phyloP scores from a whole-genome alignment of 1,284 basidiomycete genomes.

The Paramarasmius palmivorus region DNA sequence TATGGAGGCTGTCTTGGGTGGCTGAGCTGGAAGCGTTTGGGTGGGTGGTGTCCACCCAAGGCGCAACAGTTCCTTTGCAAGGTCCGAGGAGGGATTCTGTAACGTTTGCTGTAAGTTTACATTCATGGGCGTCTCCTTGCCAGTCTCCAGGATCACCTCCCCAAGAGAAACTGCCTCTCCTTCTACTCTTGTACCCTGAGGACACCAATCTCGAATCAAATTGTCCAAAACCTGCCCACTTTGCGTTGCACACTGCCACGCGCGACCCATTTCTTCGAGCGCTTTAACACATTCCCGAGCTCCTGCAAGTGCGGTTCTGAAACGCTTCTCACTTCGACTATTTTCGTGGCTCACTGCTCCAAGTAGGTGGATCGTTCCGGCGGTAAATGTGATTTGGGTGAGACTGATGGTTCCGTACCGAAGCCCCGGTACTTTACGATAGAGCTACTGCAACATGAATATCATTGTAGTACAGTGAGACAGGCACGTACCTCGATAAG shows the following conservation, averaged over 20 bases:
- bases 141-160: neutral
- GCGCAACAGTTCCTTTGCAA: neutral
- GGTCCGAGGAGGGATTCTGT: neutral
- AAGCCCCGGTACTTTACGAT: neutral
- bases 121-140: neutral
- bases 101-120: neutral
- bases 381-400: neutral
- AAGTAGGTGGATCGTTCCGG: neutral
- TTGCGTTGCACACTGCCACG: slow-evolving; percentile 1
- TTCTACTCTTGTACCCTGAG: neutral
- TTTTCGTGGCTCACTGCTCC: neutral
- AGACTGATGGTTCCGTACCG: neutral
- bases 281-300: neutral
- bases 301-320: neutral
- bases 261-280: neutral
- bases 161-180: neutral
- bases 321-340: neutral
- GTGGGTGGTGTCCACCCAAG: neutral
- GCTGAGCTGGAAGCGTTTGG: neutral
- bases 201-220: neutral
- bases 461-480: neutral
- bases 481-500: neutral
- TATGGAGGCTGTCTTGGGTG: neutral
- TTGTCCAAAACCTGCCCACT: slow-evolving; percentile 1
- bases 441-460: neutral